Conservation (phyloP, 371 early-diverging fungal species). For the Choanephora cucurbitarum region DNA sequence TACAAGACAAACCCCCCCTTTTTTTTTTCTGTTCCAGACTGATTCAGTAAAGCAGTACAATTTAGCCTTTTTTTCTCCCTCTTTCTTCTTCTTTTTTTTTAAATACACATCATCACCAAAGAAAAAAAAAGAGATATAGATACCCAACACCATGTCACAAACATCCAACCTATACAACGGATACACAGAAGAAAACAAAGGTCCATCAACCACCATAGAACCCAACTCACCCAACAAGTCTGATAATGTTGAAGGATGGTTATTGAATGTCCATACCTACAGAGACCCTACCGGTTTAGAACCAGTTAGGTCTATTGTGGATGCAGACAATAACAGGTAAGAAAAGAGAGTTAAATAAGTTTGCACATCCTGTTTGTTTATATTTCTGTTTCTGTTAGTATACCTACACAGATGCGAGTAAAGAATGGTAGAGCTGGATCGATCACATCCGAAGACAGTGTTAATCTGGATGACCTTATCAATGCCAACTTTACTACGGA, state of each 20-base stretch:
- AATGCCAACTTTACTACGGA: conserved; percentile 33
- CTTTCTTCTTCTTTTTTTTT: background rate
- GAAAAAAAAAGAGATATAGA: background rate
- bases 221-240: conserved; percentile 8
- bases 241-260: conserved; percentile 33
- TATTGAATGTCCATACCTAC: conserved; percentile 24
- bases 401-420: conserved; percentile 15
- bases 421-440: conserved; percentile 26
- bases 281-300: conserved; percentile 3
- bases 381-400: conserved; percentile 12
- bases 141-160: background rate
- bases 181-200: background rate
- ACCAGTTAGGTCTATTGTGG: conserved; percentile 14
- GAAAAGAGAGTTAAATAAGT: too few relatives aligned
- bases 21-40: too few relatives aligned
- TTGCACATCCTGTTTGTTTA: background rate
- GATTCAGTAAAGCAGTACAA: background rate
- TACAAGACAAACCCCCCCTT: background rate
- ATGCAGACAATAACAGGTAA: conserved; percentile 33
- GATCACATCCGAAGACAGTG: conserved; percentile 34
- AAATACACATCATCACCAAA: too few relatives aligned
- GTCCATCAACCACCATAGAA: background rate
- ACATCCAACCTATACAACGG: background rate
- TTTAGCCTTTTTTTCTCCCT: background rate
- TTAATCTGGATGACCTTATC: conserved; percentile 36